phyloP scores from a whole-genome alignment of 257 asterid species.

The Perilla frutescens region DNA sequence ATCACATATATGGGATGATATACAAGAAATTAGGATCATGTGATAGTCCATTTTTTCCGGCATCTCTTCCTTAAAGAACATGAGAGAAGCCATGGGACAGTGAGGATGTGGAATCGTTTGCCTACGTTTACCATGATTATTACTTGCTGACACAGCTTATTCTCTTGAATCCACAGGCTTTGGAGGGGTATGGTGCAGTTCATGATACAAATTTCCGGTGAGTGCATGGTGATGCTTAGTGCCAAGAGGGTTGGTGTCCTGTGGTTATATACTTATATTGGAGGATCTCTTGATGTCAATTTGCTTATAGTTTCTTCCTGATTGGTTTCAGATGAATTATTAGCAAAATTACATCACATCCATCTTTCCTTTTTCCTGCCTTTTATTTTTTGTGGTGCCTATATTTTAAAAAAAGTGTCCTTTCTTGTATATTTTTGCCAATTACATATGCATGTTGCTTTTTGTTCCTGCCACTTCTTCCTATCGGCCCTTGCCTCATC shows the following conservation, averaged over 20 bases:
- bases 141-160: constrained; percentile 95
- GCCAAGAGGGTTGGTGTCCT: constrained; percentile 39
- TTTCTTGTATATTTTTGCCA: constrained; percentile 5
- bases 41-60: constrained; percentile 79
- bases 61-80: constrained; percentile 88
- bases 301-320: constrained; percentile 18
- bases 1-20: constrained; percentile 96
- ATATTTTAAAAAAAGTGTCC: not conserved
- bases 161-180: constrained; percentile 99
- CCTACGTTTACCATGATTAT: constrained; percentile 84
- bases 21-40: constrained; percentile 84
- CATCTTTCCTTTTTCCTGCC: not conserved
- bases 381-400: constrained; percentile 10
- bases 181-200: constrained; percentile 93
- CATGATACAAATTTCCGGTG: constrained; percentile 89
- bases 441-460: constrained; percentile 21
- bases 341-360: constrained; percentile 24
- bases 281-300: constrained; percentile 30
- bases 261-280: constrained; percentile 30
- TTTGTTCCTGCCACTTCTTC: constrained; percentile 40
- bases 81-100: constrained; percentile 95
- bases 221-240: constrained; percentile 57
- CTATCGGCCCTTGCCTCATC: constrained; percentile 45
- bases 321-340: constrained; percentile 29
- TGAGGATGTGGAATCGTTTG: constrained; percentile 99